Evolutionary conservation across 2,329 filamentous ascomycete genomes (phyloP).

Genomic region (Diaporthe eres): DNA sequence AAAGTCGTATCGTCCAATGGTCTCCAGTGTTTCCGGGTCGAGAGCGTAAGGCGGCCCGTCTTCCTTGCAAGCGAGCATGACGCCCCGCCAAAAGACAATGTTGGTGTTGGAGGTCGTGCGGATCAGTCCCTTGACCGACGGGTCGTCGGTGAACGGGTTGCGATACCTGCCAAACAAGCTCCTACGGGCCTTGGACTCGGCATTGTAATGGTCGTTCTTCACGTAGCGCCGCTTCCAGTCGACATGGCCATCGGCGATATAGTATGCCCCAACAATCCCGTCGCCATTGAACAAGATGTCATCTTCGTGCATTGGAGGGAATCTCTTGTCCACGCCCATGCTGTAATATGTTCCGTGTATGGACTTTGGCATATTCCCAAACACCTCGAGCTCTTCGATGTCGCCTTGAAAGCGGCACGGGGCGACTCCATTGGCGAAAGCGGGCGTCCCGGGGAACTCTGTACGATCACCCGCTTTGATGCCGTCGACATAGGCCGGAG

Average conservation of each 20-base stretch:
- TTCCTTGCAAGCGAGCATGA: constrained; percentile 69
- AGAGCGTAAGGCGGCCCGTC: constrained; percentile 65
- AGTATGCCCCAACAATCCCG: constrained; percentile 53
- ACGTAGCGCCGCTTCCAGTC: constrained; percentile 50
- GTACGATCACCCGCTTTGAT: constrained; percentile 15
- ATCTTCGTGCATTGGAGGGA: constrained; percentile 49
- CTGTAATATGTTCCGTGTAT: constrained; percentile 53
- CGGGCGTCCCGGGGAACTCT: background rate
- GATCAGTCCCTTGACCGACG: constrained; percentile 67
- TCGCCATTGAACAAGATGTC: constrained; percentile 56
- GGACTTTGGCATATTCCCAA: constrained; percentile 48
- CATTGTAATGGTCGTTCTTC: constrained; percentile 47
- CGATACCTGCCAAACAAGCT: constrained; percentile 67
- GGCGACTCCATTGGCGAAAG: constrained; percentile 3
- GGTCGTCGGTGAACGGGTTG: constrained; percentile 70
- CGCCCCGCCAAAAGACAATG: constrained; percentile 68
- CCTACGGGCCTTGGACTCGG: constrained; percentile 48
- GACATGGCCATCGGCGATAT: constrained; percentile 49
- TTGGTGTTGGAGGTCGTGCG: constrained; percentile 72
- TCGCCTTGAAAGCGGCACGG: constrained; percentile 57
- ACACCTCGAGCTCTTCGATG: constrained; percentile 47
- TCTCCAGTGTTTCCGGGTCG: constrained; percentile 64
- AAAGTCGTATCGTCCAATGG: constrained; percentile 64
- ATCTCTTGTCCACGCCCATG: constrained; percentile 55
- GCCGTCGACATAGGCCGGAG: background rate